Conservation (phyloP, 1,284 basidiomycete species). For the Meira miltonrushii region DNA sequence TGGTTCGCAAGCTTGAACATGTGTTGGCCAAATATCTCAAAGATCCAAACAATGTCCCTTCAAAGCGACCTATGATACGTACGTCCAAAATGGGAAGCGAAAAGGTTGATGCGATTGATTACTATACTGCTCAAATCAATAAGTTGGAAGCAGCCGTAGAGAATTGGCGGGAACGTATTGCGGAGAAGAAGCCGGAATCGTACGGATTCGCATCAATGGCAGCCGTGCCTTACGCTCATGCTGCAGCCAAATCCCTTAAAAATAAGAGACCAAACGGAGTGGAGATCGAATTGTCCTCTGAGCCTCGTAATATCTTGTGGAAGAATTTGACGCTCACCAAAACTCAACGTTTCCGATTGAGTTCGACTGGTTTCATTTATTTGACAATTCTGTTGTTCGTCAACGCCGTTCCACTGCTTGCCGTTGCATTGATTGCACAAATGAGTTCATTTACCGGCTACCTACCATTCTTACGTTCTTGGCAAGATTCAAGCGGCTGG, state of each 20-base stretch:
- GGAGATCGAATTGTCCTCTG: conserved; percentile 36
- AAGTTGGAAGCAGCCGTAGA: conserved; percentile 55
- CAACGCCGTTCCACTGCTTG: conserved; percentile 44
- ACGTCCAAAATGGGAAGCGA: conserved; percentile 73
- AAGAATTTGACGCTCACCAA: conserved; percentile 36
- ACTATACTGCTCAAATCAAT: conserved; percentile 43
- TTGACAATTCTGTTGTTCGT: conserved; percentile 39
- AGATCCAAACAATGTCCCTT: conserved; percentile 67
- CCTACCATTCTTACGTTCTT: conserved; percentile 30
- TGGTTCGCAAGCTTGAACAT: conserved; percentile 75
- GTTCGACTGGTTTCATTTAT: conserved; percentile 34
- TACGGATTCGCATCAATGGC: conserved; percentile 50
- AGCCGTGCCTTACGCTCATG: conserved; percentile 45
- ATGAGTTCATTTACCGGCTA: conserved; percentile 34
- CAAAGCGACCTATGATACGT: conserved; percentile 68
- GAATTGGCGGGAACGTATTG: conserved; percentile 35
- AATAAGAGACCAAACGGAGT: conserved; percentile 32
- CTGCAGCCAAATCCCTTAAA: conserved; percentile 35
- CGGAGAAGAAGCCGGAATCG: conserved; percentile 38
- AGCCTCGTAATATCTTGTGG: conserved; percentile 49
- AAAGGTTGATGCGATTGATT: conserved; percentile 55
- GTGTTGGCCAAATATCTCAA: conserved; percentile 74
- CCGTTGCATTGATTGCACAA: conserved; percentile 44
- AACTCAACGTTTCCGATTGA: conserved; percentile 28
- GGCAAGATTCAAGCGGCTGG: conserved; percentile 27